phyloP scores from a whole-genome alignment of 805 yeast species.

The Wickerhamiella vanderwaltii region DNA sequence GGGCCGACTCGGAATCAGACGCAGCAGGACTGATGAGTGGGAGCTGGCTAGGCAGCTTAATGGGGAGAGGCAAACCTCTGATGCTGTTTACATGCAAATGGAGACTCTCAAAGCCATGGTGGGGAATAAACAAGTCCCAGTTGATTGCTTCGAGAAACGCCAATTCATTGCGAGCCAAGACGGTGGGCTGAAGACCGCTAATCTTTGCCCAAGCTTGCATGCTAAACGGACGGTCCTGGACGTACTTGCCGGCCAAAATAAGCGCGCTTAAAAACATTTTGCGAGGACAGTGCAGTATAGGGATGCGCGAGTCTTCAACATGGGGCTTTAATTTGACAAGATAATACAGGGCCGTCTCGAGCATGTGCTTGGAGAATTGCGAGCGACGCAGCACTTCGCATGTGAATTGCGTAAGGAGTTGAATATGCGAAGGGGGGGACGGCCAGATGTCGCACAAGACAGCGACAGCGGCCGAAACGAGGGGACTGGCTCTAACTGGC shows the following conservation, averaged over 20 bases:
- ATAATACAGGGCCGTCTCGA: constrained; percentile 59
- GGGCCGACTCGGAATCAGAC: constrained; percentile 1
- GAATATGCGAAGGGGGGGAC: constrained; percentile 21
- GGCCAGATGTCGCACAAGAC: constrained; percentile 26
- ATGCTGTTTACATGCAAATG: constrained; percentile 1
- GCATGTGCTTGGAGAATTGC: constrained; percentile 45
- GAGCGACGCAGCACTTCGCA: constrained; percentile 36
- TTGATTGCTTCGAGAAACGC: constrained; percentile 41
- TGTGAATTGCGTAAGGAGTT: constrained; percentile 25
- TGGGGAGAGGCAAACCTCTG: not conserved
- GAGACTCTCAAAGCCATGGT: constrained; percentile 12
- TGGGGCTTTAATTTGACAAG: constrained; percentile 36
- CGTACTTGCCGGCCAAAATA: constrained; percentile 60
- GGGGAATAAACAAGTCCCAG: constrained; percentile 45
- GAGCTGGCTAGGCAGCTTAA: not conserved
- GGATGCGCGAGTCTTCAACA: constrained; percentile 9
- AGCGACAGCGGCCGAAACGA: constrained; percentile 23
- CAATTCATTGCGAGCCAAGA: constrained; percentile 43
- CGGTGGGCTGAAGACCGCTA: constrained; percentile 46
- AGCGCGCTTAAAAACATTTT: constrained; percentile 55
- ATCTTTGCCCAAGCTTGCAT: constrained; percentile 63
- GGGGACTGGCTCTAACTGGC: constrained; percentile 13
- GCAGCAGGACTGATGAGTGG: not conserved
- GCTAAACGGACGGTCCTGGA: constrained; percentile 59
- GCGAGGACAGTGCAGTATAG: constrained; percentile 40